These are phyloP conservation scores for Candida piceae DNA, from an alignment of 805 yeast species.

Conservation along the genomic window DNA sequence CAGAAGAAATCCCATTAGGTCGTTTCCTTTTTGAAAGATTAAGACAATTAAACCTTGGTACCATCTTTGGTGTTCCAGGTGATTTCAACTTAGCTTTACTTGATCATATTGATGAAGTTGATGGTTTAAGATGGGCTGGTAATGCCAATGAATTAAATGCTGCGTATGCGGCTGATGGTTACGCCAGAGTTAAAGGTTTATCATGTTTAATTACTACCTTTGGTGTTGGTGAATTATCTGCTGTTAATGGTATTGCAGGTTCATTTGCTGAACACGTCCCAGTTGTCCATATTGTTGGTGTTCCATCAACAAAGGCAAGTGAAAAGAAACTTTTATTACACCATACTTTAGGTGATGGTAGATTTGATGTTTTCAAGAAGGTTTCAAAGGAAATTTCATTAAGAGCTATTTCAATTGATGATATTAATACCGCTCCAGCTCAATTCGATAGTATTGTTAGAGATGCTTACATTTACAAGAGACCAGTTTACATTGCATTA, in stretches of 20 bases:
- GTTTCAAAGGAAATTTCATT: slow-evolving; percentile 67
- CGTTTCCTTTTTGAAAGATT: slow-evolving; percentile 70
- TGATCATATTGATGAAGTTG: slow-evolving; percentile 64
- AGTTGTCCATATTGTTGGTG: slow-evolving; percentile 72
- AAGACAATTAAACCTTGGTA: slow-evolving; percentile 57
- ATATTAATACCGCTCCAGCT: slow-evolving; percentile 55
- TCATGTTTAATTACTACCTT: slow-evolving; percentile 70
- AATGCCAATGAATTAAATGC: slow-evolving; percentile 81
- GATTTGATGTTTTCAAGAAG: slow-evolving; percentile 66
- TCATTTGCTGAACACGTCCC: slow-evolving; percentile 83
- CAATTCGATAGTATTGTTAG: slow-evolving; percentile 68
- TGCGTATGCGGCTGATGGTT: slow-evolving; percentile 80
- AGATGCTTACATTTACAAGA: slow-evolving; percentile 60
- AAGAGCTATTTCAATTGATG: slow-evolving; percentile 57
- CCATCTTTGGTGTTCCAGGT: slow-evolving; percentile 71
- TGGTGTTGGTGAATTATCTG: slow-evolving; percentile 79
- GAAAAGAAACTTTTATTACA: slow-evolving; percentile 64
- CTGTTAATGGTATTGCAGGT: slow-evolving; percentile 77
- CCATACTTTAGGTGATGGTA: slow-evolving; percentile 77
- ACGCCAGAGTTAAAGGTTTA: slow-evolving; percentile 68
- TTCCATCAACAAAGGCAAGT: slow-evolving; percentile 68
- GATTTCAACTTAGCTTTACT: slow-evolving; percentile 64
- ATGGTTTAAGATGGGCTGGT: slow-evolving; percentile 76
- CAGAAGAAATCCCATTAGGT: slow-evolving; percentile 49
- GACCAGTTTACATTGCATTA: slow-evolving; percentile 72